Evolutionary conservation across 768 basidiomycete species (phyloP), one percentile per base, ranked within the genome.

Genomic region (Mycena filopes): DNA sequence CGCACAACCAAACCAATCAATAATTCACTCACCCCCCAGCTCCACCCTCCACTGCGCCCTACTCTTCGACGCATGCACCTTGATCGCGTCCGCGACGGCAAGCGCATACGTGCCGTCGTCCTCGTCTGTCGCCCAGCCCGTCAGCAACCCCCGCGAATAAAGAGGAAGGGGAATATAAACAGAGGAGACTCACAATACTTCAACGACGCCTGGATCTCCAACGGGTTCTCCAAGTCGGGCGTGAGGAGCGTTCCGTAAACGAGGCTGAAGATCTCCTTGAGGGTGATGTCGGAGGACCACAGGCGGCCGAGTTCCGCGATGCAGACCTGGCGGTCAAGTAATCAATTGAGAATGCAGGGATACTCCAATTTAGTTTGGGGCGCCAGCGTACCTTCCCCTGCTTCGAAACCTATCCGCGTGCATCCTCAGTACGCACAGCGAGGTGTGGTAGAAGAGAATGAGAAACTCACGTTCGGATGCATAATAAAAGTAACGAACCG

Each of bases 41-140:
- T n/a, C n/a, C n/a, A n/a, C 41, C 47, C 55, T 33, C 75, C 75
- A 76, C 28, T 70, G 56, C 8, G 62, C 67, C 26, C 75, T 56
- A 2, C 66, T 71, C 53, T 75, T 76, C 1, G 67, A 70, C 8
- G 75, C 74, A 65, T 75, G 74, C 16, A 65, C 56, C 20, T 29
- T 15, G 18, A 71, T 70, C 28, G 74, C 74, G 3, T 72, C 67
- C 4, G 75, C 74, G 1, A 71, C 75, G 0, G 74, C 74, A 12
- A 73, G 70, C 10, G 74, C 75, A 60, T 73, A 76, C 18, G 72
- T 74, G 4, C 75, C 75, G 38, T 75, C 74, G 55, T 76, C 75
- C 26, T 76, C 75, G 50, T 75, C 75, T 76, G 21, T 23, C 18
- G n/a, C n/a, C 4, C 36, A 36, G 15, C 4, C 10, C 36, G 36